Conservation (phyloP, 441 rosid species). For the Eutrema salsugineum region DNA sequence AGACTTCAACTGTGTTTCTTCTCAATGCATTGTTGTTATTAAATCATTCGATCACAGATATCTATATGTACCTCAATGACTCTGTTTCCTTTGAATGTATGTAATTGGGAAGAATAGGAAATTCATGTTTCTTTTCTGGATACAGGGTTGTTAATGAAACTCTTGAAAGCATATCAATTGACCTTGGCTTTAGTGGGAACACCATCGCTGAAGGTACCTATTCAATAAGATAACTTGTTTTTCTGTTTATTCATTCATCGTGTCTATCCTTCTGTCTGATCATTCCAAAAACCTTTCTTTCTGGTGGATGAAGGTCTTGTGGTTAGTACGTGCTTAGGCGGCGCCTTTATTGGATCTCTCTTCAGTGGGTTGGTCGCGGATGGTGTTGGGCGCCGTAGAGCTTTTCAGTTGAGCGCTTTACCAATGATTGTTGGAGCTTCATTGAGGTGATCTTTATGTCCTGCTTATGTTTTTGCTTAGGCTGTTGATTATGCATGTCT, state of each 20-base stretch:
- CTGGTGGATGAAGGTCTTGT: conserved; percentile 79
- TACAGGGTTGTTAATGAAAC: conserved; percentile 79
- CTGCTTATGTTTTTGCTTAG: neutral
- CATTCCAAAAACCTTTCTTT: conserved; percentile 11
- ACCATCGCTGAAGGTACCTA: conserved; percentile 65
- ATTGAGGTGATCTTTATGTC: conserved; percentile 53
- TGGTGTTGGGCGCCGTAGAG: conserved; percentile 85
- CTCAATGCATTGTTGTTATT: neutral
- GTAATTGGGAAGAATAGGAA: conserved; percentile 1
- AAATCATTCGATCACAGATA: neutral
- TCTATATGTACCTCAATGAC: neutral
- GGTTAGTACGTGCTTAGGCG: conserved; percentile 95
- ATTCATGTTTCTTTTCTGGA: conserved; percentile 12
- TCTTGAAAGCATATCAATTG: conserved; percentile 63
- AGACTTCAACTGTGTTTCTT: neutral
- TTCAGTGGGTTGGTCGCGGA: conserved; percentile 92
- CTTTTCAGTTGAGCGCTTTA: conserved; percentile 87
- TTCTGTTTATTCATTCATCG: conserved; percentile 11
- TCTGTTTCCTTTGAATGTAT: neutral
- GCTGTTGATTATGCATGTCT: conserved; percentile 9
- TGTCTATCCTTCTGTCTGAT: conserved; percentile 7
- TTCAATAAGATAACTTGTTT: neutral
- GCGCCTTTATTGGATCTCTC: conserved; percentile 85
- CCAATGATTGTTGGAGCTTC: conserved; percentile 90
- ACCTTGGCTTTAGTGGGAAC: conserved; percentile 66